phyloP scores from a whole-genome alignment of 306 rosid species.

The Herpetospermum pedunculosum region DNA sequence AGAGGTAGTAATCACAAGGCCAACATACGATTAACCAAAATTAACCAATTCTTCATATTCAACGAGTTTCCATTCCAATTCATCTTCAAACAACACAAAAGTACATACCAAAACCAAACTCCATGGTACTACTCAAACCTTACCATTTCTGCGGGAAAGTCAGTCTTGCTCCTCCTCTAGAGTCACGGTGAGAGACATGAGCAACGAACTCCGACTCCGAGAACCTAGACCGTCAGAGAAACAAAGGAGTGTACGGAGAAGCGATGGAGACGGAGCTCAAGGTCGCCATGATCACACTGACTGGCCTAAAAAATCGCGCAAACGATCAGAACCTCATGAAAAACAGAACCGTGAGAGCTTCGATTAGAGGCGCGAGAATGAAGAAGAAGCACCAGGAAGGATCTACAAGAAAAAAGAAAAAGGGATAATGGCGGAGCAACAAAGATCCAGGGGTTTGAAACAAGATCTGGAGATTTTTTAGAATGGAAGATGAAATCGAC shows the following conservation, averaged over 20 bases:
- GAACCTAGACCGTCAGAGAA: conserved; percentile 16
- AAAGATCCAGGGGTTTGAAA: background rate
- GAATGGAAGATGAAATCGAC: no score
- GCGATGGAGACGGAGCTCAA: conserved; percentile 32
- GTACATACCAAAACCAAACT: background rate
- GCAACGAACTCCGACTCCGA: conserved; percentile 27
- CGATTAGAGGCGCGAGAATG: background rate
- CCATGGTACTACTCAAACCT: background rate
- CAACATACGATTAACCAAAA: background rate
- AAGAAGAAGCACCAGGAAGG: background rate
- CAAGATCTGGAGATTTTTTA: no score
- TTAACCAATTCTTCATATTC: background rate
- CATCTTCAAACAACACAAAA: background rate
- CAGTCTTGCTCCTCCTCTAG: conserved; percentile 8
- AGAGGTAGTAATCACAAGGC: background rate
- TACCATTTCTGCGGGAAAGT: conserved; percentile 22
- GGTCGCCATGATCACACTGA: conserved; percentile 18
- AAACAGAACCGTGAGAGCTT: background rate
- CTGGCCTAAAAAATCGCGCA: background rate
- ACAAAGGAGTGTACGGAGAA: conserved; percentile 32
- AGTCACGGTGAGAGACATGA: conserved; percentile 12
- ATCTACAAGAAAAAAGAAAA: background rate
- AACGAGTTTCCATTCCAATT: background rate
- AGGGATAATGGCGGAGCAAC: background rate
- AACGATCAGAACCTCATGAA: background rate